Conservation (phyloP, 2,329 filamentous ascomycete species). For the Trichoderma lentiforme region DNA sequence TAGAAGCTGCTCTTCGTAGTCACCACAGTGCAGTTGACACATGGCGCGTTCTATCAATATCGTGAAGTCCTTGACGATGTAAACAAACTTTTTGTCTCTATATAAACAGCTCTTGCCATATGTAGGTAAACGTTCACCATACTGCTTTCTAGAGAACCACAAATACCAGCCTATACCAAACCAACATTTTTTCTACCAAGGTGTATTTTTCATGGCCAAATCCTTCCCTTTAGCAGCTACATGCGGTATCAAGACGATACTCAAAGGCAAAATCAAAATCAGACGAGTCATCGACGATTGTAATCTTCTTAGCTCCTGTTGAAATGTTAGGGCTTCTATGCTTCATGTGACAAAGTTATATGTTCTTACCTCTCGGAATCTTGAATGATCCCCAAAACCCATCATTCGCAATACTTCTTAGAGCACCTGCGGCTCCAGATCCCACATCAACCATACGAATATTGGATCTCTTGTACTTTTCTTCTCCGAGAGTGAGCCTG, state of each 20-base stretch:
- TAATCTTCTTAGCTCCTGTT: background rate
- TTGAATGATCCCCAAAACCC: conserved; percentile 6
- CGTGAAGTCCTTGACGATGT: background rate
- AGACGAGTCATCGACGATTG: background rate
- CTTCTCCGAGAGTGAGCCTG: background rate
- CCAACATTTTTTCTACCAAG: background rate
- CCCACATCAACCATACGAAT: background rate
- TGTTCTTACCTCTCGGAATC: background rate
- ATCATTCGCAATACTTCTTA: conserved; percentile 1
- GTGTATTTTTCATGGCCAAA: background rate
- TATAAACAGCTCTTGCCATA: too few relatives aligned
- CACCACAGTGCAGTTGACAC: background rate
- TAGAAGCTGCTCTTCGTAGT: background rate
- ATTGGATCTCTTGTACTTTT: background rate
- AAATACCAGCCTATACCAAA: background rate
- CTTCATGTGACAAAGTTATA: background rate
- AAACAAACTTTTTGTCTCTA: background rate
- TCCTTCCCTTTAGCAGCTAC: background rate
- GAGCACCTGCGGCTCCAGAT: background rate
- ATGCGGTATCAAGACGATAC: background rate
- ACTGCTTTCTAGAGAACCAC: accelerated
- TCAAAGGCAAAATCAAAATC: conserved; percentile 1
- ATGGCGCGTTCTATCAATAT: background rate
- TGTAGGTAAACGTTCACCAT: background rate
- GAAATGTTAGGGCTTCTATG: background rate